Percentiles rank a stretch among this genome's conserved stretches.
phyloP scores from a whole-genome alignment of 78 protist genomes.

The Protostelium mycophagum region DNA sequence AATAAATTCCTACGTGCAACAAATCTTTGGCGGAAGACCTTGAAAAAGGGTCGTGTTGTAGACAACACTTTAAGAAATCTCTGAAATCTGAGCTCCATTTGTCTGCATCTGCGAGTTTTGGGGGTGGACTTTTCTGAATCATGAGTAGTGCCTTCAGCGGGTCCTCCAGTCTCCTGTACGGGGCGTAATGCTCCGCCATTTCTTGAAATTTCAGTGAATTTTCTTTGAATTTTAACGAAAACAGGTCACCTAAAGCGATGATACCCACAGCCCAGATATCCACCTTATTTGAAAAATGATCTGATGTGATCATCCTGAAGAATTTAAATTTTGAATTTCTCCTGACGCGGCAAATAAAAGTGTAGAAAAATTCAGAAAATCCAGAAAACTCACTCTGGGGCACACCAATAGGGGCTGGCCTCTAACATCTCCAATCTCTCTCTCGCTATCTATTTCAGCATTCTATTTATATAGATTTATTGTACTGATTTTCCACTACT shows the following conservation, averaged over 20 bases:
- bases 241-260: not conserved
- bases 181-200: not conserved
- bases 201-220: not conserved
- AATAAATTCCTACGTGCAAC: not conserved
- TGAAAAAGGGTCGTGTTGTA: slow-evolving; percentile 55
- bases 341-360: too few species aligned
- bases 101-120: slow-evolving; percentile 47
- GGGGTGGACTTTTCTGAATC: slow-evolving; percentile 45
- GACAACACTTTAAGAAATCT: slow-evolving; percentile 69
- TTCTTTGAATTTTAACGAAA: not conserved
- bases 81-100: slow-evolving; percentile 42
- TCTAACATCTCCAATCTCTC: not conserved
- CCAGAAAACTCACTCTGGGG: not conserved
- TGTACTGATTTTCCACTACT: too few species aligned
- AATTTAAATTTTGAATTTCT: too few species aligned
- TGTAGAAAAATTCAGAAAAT: too few species aligned
- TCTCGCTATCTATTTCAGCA: not conserved
- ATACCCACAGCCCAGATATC: not conserved
- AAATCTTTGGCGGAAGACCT: slow-evolving; percentile 74
- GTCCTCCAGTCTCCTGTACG: not conserved
- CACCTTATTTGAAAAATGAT: not conserved
- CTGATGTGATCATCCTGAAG: not conserved
- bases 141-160: not conserved
- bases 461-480: not conserved
- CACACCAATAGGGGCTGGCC: not conserved